A percentile compares a stretch with the other conserved stretches of the same genome.
Evolutionary conservation across 257 asterid genomes (phyloP).

Genomic region (Dorcoceras hygrometricum): DNA sequence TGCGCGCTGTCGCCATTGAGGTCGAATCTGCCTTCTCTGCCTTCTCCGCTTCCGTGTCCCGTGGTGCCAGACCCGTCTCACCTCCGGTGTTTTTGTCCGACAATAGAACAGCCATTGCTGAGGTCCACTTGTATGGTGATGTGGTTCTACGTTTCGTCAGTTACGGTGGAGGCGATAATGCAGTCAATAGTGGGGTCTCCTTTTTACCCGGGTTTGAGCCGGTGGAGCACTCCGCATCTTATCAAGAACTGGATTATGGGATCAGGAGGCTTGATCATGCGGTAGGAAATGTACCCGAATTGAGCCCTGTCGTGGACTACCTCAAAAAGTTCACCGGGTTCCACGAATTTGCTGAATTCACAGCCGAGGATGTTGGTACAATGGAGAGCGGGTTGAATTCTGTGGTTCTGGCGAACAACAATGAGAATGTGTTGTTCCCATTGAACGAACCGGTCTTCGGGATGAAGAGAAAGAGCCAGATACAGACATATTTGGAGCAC

Average conservation of each 20-base stretch:
- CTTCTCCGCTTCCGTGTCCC: conserved; percentile 49
- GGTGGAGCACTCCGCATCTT: conserved; percentile 32
- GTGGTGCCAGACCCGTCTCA: conserved; percentile 62
- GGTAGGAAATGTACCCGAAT: conserved; percentile 73
- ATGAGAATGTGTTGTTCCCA: conserved; percentile 72
- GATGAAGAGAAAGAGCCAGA: conserved; percentile 91
- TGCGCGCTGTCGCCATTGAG: conserved; percentile 64
- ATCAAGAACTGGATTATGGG: conserved; percentile 64
- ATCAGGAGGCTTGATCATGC: conserved; percentile 78
- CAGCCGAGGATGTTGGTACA: conserved; percentile 83
- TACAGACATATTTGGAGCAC: conserved; percentile 86
- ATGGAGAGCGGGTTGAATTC: conserved; percentile 87
- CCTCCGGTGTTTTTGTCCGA: conserved; percentile 44
- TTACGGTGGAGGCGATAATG: conserved; percentile 8
- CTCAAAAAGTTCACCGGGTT: conserved; percentile 67
- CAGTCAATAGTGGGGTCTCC: background rate
- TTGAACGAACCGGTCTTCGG: conserved; percentile 85
- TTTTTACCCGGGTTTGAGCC: conserved; percentile 70
- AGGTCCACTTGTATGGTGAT: conserved; percentile 75
- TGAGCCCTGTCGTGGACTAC: conserved; percentile 64
- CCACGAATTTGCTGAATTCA: conserved; percentile 91
- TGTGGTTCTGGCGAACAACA: conserved; percentile 71
- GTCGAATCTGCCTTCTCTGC: conserved; percentile 63
- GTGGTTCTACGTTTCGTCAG: conserved; percentile 69
- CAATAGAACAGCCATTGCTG: conserved; percentile 47